Percentiles rank a stretch among this genome's conserved stretches.
Evolutionary conservation across 257 asterid species (phyloP).

Genomic region (Penstemon eatonii): DNA sequence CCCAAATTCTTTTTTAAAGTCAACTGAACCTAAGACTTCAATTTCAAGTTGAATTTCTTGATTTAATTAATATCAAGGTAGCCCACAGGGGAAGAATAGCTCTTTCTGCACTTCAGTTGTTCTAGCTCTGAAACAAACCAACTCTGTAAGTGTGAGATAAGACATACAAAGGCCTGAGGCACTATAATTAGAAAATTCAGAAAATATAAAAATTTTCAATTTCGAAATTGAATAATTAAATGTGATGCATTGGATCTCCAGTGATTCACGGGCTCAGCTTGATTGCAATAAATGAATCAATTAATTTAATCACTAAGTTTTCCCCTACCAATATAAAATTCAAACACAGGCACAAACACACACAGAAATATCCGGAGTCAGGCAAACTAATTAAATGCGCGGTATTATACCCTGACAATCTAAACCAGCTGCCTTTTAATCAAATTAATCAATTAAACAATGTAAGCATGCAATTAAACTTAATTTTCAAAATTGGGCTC

Average conservation of each 20-base stretch:
- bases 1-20: not conserved
- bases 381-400: not conserved
- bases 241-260: slow-evolving; percentile 43
- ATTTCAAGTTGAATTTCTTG: slow-evolving; percentile 9
- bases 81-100: slow-evolving; percentile 5
- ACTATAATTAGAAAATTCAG: slow-evolving; percentile 16
- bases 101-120: not conserved
- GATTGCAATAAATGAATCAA: slow-evolving; percentile 49
- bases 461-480: not conserved
- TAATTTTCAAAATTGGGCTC: too few relatives aligned
- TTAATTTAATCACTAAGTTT: slow-evolving; percentile 6
- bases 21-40: not conserved
- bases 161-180: slow-evolving; percentile 20
- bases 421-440: slow-evolving; percentile 4
- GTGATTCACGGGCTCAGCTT: slow-evolving; percentile 57
- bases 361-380: not conserved
- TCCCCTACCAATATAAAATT: slow-evolving; percentile 19
- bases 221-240: slow-evolving; percentile 37
- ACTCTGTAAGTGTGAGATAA: slow-evolving; percentile 17
- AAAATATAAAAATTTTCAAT: not conserved
- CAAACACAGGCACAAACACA: slow-evolving; percentile 18
- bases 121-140: slow-evolving; percentile 41
- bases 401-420: slow-evolving; percentile 21
- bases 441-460: not conserved
- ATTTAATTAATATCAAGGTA: slow-evolving; percentile 19